Conservation (phyloP, 108 stramenopile species). For the Schizochytrium sp. region DNA sequence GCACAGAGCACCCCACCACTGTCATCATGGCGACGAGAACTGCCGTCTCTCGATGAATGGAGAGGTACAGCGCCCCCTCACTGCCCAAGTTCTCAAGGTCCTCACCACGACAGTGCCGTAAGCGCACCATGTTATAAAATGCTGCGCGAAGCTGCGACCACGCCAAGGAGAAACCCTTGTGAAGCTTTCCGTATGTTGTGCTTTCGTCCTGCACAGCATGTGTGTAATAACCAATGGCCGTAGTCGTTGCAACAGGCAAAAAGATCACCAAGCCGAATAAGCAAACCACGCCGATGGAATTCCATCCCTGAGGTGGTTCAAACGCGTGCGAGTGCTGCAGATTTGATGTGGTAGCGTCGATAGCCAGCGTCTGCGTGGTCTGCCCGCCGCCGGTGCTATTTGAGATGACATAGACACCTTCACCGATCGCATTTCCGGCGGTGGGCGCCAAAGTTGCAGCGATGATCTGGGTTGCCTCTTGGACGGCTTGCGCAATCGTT, state of each 20-base stretch:
- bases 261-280: background rate
- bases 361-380: background rate
- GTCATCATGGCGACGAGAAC: background rate
- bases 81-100: slow-evolving; percentile 9
- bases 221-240: background rate
- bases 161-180: background rate
- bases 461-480: background rate
- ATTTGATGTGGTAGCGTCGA: background rate
- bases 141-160: background rate
- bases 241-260: background rate
- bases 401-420: background rate
- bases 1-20: background rate
- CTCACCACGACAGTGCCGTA: background rate
- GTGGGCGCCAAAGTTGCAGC: background rate
- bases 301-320: background rate
- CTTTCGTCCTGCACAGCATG: background rate
- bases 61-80: background rate
- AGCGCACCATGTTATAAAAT: background rate
- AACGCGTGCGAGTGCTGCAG: background rate
- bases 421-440: background rate
- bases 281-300: background rate
- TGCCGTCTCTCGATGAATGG: background rate
- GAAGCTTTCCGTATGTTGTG: background rate
- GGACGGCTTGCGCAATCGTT: background rate
- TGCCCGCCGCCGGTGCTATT: background rate